phyloP scores from a whole-genome alignment of 257 asterid genomes.

The Asclepias syriaca region DNA sequence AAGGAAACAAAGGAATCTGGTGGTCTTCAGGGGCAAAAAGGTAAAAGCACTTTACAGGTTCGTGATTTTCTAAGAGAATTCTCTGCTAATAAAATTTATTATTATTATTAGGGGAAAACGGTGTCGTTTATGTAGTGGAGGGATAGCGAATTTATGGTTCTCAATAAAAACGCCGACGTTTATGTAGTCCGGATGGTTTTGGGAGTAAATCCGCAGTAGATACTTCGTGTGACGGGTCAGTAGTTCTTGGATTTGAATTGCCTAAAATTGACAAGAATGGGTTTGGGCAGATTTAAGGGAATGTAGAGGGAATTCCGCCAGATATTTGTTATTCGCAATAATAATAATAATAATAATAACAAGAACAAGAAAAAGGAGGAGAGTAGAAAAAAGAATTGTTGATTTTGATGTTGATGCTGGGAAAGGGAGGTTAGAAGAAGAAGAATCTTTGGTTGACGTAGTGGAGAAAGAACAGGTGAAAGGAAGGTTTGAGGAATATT shows the following conservation, averaged over 20 bases:
- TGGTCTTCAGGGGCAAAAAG: too few relatives aligned
- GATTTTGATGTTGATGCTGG: not conserved
- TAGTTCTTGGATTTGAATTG: not conserved
- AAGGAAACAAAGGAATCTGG: too few relatives aligned
- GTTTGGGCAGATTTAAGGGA: not conserved
- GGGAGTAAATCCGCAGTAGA: not conserved
- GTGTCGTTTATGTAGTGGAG: too few relatives aligned
- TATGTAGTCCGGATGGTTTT: not conserved
- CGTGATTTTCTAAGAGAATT: too few relatives aligned
- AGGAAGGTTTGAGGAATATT: not conserved
- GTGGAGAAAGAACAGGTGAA: not conserved
- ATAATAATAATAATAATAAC: not conserved
- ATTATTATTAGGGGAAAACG: too few relatives aligned
- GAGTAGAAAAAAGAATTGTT: not conserved
- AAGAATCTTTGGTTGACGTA: not conserved
- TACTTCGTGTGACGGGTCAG: not conserved
- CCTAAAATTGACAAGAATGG: not conserved
- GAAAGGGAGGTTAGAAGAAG: constrained; percentile 1
- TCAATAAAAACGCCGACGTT: not conserved
- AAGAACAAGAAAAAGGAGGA: not conserved
- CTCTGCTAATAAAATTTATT: too few relatives aligned
- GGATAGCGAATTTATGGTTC: too few relatives aligned
- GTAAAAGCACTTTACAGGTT: too few relatives aligned
- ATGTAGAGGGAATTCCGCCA: not conserved
- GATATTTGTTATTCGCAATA: not conserved